Evolutionary conservation across 2,329 filamentous ascomycete genomes (phyloP).

Genomic region (Xylaria sp.): DNA sequence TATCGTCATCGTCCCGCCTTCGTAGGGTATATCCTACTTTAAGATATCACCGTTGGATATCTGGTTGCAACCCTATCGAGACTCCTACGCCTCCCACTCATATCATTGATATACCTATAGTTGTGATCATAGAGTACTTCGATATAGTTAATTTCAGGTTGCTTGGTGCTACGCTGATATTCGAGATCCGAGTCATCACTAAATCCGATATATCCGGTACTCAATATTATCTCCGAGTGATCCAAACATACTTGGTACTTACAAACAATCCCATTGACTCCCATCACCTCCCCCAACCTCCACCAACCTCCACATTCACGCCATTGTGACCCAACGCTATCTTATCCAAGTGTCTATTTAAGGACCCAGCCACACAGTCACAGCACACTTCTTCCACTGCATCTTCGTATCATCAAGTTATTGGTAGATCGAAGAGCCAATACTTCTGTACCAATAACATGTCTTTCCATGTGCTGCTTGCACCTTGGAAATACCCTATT

Average conservation of each 20-base stretch:
- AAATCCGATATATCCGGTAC: conserved; percentile 11
- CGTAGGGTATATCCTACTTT: background rate
- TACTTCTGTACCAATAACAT: background rate
- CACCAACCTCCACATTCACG: background rate
- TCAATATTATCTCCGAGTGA: background rate
- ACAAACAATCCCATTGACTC: background rate
- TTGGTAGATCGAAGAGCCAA: background rate
- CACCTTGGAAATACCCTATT: no score
- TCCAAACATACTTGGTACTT: no score
- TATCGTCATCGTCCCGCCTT: background rate
- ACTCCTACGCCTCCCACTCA: no score
- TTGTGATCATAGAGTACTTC: no score
- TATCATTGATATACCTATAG: no score
- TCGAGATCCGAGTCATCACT: background rate
- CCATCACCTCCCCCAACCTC: background rate
- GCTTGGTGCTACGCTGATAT: background rate
- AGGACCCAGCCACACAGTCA: background rate
- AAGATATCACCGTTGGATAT: background rate
- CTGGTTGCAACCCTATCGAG: no score
- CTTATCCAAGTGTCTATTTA: conserved; percentile 1
- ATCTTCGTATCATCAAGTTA: background rate
- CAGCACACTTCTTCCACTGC: background rate
- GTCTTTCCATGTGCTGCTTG: background rate
- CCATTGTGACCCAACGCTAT: conserved; percentile 8
- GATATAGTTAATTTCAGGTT: background rate